These are phyloP conservation scores for Mucor piriformis DNA, from an alignment of 371 early-diverging fungal species.

Conservation along the genomic window DNA sequence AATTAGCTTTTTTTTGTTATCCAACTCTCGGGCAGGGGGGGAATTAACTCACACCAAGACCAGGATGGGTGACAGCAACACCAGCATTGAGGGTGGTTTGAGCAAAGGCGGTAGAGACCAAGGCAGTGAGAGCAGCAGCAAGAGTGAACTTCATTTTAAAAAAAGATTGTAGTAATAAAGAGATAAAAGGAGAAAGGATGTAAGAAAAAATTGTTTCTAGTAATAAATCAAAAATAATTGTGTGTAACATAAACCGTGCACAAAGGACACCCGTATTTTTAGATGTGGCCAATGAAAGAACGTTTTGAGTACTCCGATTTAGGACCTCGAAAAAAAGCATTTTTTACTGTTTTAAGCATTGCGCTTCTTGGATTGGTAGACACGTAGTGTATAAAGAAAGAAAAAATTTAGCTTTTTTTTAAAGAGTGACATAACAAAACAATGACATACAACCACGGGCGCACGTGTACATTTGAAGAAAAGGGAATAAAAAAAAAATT, in stretches of 20 bases:
- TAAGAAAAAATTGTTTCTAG: constrained; percentile 3
- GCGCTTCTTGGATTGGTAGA: no score
- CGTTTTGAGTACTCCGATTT: background rate
- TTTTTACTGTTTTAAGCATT: background rate
- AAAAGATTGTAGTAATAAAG: background rate
- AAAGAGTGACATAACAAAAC: no score
- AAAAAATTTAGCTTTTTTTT: no score
- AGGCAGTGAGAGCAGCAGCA: constrained; percentile 17
- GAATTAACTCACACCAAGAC: constrained; percentile 32
- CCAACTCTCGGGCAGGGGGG: background rate
- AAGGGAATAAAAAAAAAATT: no score
- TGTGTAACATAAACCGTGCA: constrained; percentile 25
- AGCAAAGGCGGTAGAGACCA: constrained; percentile 15
- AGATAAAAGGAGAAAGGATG: background rate
- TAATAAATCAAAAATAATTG: constrained; percentile 4
- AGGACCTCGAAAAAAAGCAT: background rate
- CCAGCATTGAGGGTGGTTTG: constrained; percentile 22
- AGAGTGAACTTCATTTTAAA: constrained; percentile 23
- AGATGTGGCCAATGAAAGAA: background rate
- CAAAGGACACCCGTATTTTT: constrained; percentile 6
- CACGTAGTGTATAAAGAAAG: no score
- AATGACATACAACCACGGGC: no score
- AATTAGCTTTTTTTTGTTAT: no score
- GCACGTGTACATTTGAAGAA: no score
- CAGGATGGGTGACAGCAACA: constrained; percentile 33